These are phyloP conservation scores for Actinomortierella ambigua DNA, from an alignment of 371 early-diverging fungal species.

Conservation along the genomic window DNA sequence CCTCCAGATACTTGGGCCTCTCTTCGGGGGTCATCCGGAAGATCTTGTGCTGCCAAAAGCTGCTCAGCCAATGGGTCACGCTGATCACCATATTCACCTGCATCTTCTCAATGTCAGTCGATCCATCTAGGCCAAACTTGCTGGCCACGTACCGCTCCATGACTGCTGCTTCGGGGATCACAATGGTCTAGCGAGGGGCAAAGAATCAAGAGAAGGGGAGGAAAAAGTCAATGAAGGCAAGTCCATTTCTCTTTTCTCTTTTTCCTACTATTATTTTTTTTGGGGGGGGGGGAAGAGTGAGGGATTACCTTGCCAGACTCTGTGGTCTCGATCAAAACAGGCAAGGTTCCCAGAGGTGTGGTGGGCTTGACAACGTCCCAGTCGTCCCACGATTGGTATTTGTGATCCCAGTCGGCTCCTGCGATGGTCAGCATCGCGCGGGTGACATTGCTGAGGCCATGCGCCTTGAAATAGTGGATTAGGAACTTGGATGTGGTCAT, in stretches of 20 bases:
- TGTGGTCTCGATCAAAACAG: slow-evolving; percentile 14
- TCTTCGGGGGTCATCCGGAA: too few relatives aligned
- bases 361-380: slow-evolving; percentile 14
- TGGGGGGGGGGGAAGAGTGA: too few relatives aligned
- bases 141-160: slow-evolving; percentile 27
- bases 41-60: too few relatives aligned
- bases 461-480: slow-evolving; percentile 23
- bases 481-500: slow-evolving; percentile 1
- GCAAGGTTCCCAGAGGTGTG: slow-evolving; percentile 21
- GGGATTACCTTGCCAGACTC: too few relatives aligned
- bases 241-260: too few relatives aligned
- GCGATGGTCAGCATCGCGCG: slow-evolving; percentile 18
- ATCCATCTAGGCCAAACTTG: slow-evolving; percentile 17
- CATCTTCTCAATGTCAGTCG: slow-evolving; percentile 18
- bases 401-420: slow-evolving; percentile 16
- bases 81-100: too few relatives aligned
- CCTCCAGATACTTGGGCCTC: too few relatives aligned
- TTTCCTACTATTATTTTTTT: too few relatives aligned
- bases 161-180: slow-evolving; percentile 23
- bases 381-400: slow-evolving; percentile 15
- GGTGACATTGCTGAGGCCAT: slow-evolving; percentile 14
- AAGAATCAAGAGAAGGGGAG: too few relatives aligned
- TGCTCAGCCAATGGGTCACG: too few relatives aligned
- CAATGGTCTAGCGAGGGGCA: too few relatives aligned
- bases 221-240: too few relatives aligned